Evolutionary conservation across 176 grass and related monocot species (phyloP), one percentile per base, ranked within the genome.

Genomic region (Saccharum officinarum): DNA sequence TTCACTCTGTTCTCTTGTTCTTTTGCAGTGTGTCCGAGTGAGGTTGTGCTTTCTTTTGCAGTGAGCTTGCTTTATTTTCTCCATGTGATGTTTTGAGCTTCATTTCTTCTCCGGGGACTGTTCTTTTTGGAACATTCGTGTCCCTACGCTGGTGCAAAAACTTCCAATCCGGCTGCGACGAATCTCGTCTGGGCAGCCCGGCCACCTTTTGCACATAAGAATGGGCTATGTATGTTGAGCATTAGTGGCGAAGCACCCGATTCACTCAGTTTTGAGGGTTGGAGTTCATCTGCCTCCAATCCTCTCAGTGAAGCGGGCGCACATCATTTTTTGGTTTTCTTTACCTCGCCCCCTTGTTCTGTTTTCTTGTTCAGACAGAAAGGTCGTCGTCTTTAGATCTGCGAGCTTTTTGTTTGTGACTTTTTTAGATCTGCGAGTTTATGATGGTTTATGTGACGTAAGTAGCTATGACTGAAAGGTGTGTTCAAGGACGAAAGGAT

Each of bases 91-190:
- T 30, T n/a, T 79, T 4, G 23, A 49, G 72, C 12, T 78, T 5
- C 31, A 10, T 82, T 88, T 82, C 9, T 66, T 8, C 10, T 77
- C 62, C 34, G 45, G n/a, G 50, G 23, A 4, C 10, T 69, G 34
- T 34, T 77, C 0, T 8, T 13, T 7, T 60, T 60, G 46, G 6
- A 63, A 77, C 13, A 20, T 65, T 37, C 0, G 8, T 37, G 38
- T 73, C 4, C 49, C 46, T 67, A 12, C 50, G 1, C 20, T 76
- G 67, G 88, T 93, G 94, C 94, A 95, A 95, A 95, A 95, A 42
- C 91, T 95, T 95, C 94, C 91, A 95, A 95, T 95, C 91, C 94
- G 94, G 88, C 84, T 95, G 91, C 85, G 86, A 95, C 77, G 76
- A 79, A 39, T 90, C 76, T 37, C 73, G 9, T 62, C 26, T 95